Evolutionary conservation across 1,284 basidiomycete species (phyloP), one percentile per base, ranked within the genome.

Genomic region (Cutaneotrichosporon sp.): DNA sequence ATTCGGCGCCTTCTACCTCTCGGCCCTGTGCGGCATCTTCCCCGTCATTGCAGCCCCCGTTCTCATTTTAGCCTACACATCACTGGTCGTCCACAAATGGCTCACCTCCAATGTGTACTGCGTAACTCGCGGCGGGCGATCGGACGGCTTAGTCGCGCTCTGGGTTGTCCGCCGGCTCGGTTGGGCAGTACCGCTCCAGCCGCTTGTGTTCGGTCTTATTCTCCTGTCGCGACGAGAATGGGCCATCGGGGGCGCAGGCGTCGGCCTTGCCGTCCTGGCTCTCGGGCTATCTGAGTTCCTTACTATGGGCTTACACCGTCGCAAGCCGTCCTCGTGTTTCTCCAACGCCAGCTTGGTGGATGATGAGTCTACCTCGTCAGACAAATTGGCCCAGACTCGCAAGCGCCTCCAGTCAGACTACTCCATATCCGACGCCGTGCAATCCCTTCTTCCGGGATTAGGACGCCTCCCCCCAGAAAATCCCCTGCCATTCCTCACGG

Each of bases 31-130:
- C 80, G 48, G 88, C 47, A 81, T 89, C 42, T 88, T 88, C 68
- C 88, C 88, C 2, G 73, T 89, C 39, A 81, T 90, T 53, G 82
- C 81, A 0, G 83, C 86, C 34, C 84, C 86, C 48, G 82, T 84
- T 35, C 76, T 82, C 22, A 51, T 88, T 29, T 72, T 89, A 49
- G 68, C 89, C 3, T 77, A 85, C 52, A 76, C 90, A 17, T 82
- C 83, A 3, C 76, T 88, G 51, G 77, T 88, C 58, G 85, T 86
- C 12, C 84, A 86, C 70, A 82, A 85, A 37, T 88, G 82, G 73
- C 79, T 88, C 50, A 76, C 86, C 51, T 83, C 84, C 33, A 86
- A 87, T 65, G 85, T 88, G 24, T 86, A 84, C 62, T 83, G 80
- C 12, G 79, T 84, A 25, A 84, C 82, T 16, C 80, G 81, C 48